Base-by-base conservation (phyloP, 768 basidiomycete genomes). In the Sarcodon aspratus region DNA sequence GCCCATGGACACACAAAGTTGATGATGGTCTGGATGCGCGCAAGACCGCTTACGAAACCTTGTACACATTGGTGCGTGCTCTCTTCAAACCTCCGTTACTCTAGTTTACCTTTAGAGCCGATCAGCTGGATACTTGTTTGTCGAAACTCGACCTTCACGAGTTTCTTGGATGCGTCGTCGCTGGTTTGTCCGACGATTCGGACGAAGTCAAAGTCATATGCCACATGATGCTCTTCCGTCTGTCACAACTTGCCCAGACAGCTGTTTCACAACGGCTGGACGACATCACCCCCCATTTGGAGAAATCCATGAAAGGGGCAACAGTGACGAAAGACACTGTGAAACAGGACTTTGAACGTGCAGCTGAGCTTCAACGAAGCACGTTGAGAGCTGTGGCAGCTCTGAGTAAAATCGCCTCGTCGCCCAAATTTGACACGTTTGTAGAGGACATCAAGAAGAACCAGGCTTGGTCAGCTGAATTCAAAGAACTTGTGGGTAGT, bases 161-260 rank as follows among this genome's bases (percentile, higher is more conserved):
- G 40, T 93, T 95, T 71, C 73, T 97, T 18, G 74, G 72, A 18
- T 78, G 82, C 43, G 84, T 97, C 43, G 73, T 95, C 45, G 76
- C 78, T 1, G 94, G 91, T 1, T 77, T 98, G 10, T 70, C 75
- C 2, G 96, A 99, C 62, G 83, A 85, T 48, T 88, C 88, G 5
- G 93, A 98, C 62, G 96, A 98, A 62, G 89, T 99, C 71, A 97
- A 97, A 65, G 91, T 97, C 43, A 79, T 97, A 51, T 92, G 84
- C 47, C 90, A 95, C 64, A 89, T 99, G 79, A 86, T 95, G 71
- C 75, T 98, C 36, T 89, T 91, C 72, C 82, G 93, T 9, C 78
- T 98, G 12, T 80, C 91, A 7, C 84, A 87, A 56, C 76, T 93
- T 12, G 85, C 91, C 2, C 90, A 90, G 11, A 80, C 85, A 0